phyloP scores from a whole-genome alignment of 192 early-diverging fungal genomes.

The Backusella liffmaniae region DNA sequence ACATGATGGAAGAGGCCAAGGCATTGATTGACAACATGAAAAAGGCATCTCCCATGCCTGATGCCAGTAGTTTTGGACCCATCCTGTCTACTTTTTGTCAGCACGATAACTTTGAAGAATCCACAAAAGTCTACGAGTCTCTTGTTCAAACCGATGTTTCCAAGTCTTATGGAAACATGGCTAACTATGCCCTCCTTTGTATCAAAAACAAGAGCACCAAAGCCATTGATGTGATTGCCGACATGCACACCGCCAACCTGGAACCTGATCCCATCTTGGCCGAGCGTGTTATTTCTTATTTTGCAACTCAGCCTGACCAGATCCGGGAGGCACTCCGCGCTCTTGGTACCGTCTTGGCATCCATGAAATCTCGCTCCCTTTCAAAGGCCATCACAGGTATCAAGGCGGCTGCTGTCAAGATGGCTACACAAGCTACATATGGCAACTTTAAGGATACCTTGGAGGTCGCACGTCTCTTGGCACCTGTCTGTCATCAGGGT shows the following conservation, averaged over 20 bases:
- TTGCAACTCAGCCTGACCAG: neutral
- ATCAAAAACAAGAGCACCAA: neutral
- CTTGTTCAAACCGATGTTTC: conserved; percentile 30
- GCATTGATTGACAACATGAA: conserved; percentile 17
- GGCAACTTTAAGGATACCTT: neutral
- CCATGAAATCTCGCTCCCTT: conserved; percentile 10
- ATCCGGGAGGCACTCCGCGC: conserved; percentile 14
- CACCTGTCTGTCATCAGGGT: neutral
- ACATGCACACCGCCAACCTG: conserved; percentile 24
- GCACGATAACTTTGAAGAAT: conserved; percentile 7
- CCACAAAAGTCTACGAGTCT: conserved; percentile 19
- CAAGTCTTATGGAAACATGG: conserved; percentile 36
- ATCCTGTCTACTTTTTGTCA: conserved; percentile 28
- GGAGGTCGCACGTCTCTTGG: neutral
- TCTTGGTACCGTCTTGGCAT: neutral
- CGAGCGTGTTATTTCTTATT: conserved; percentile 14
- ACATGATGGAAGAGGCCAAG: conserved; percentile 18
- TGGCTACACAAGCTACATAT: neutral
- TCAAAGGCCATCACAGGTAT: conserved; percentile 17
- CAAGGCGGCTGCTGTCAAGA: conserved; percentile 14
- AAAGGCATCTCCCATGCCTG: conserved; percentile 23
- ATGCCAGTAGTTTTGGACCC: conserved; percentile 39
- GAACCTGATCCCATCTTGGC: conserved; percentile 29
- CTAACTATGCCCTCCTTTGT: conserved; percentile 32
- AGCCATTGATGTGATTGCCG: conserved; percentile 21